Base-by-base conservation (phyloP, 345 rosid genomes). In the Rubroshorea leprosula region DNA sequence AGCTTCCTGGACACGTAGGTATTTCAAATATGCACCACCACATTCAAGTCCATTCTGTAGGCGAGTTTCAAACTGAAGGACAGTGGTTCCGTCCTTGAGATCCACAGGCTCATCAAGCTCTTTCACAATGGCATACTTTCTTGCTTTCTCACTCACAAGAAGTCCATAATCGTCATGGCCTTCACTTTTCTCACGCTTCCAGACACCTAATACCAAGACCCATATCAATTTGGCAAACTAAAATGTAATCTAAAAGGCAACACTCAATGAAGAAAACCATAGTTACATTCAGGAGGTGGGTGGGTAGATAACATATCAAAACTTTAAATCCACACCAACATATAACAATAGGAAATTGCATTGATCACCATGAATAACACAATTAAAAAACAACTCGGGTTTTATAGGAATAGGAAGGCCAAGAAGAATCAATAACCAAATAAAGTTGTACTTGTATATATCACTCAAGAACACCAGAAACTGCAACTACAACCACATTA, bases 161-260 rank as follows among this genome's bases (percentile, higher is more conserved):
- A 88, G 93, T 22, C 93, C 93, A 58, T 83, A 80, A 54, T 88
- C 96, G 23, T 85, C 90, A 74, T 85, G 96, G 15, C 93, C 90
- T 61, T 85, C 88, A 19, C 93, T 85, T 80, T 85, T 85, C 5
- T 81, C 62, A 63, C 75, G 93, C 68, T 76, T 85, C 96, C 96
- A 88, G 7, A 75, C 77, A 77, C 95, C 95, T 87, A 61, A 15
- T 59, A 60, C 52, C 14, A 58, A 31, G 46, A 13, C 22, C 29
- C 17, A 38, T 24, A 58, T 68, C 62, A 65, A 48, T 3, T 8
- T 46, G n/a, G n/a, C 41, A 35, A 35, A 2, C 0, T 49, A 58
- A 46, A 38, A 57, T 44, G 6, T 21, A 45, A 35, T 13, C n/a
- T 44, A 13, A 46, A 66, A 7, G 44, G 7, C 41, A 4, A 35